These are phyloP conservation scores for Lasiosphaeriaceae sp. DNA, from an alignment of 495 filamentous ascomycete species.

Conservation along the genomic window DNA sequence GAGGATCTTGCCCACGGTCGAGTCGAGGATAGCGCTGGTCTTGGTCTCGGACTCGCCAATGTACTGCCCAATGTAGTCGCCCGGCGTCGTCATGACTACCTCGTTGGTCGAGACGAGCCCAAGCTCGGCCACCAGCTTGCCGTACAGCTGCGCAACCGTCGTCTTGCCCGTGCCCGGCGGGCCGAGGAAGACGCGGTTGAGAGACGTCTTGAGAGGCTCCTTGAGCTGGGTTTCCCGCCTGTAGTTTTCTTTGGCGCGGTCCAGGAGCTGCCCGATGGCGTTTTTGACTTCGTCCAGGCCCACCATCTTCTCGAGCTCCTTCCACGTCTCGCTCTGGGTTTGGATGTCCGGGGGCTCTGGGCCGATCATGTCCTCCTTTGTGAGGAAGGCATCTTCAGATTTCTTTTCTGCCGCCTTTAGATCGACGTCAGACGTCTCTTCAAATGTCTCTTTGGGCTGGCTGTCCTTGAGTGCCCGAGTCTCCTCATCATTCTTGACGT, in stretches of 20 bases:
- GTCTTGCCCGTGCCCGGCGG: slow-evolving; percentile 75
- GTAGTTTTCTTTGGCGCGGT: slow-evolving; percentile 55
- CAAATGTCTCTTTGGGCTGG: too few species aligned
- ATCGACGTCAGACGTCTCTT: too few species aligned
- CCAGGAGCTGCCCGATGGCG: slow-evolving; percentile 45
- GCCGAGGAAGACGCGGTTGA: slow-evolving; percentile 68
- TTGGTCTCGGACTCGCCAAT: slow-evolving; percentile 62
- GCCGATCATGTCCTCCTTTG: slow-evolving; percentile 53
- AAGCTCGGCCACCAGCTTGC: slow-evolving; percentile 57
- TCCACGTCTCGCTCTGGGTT: slow-evolving; percentile 46
- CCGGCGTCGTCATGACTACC: slow-evolving; percentile 61
- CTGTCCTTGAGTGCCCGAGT: too few species aligned
- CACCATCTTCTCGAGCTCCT: slow-evolving; percentile 49
- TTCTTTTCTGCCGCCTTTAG: too few species aligned
- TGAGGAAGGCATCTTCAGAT: too few species aligned
- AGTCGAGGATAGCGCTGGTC: slow-evolving; percentile 61
- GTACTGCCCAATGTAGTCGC: slow-evolving; percentile 61
- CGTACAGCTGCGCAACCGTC: slow-evolving; percentile 69
- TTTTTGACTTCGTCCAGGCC: slow-evolving; percentile 57
- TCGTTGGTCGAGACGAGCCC: slow-evolving; percentile 58
- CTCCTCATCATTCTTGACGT: too few species aligned
- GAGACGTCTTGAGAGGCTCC: slow-evolving; percentile 47
- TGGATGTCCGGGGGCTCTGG: slow-evolving; percentile 52
- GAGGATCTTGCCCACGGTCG: slow-evolving; percentile 64
- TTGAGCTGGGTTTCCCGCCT: slow-evolving; percentile 56